Evolutionary conservation across 352 stramenopile genomes (phyloP), one percentile per base, ranked within the genome.

Genomic region (Phytophthora uliginosa): DNA sequence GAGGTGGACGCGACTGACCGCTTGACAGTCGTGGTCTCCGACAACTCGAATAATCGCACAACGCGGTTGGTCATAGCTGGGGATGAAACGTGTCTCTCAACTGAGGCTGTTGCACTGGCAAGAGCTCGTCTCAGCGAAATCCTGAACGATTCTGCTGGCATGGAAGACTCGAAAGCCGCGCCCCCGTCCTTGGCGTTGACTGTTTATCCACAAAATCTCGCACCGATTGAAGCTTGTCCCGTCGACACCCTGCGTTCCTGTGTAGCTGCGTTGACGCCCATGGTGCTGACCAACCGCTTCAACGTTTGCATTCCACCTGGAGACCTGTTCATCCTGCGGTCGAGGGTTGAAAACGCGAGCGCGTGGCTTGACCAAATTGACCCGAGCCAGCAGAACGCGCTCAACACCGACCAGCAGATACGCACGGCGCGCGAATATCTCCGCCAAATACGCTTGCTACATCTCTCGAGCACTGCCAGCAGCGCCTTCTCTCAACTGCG

Each of bases 61-160:
- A 71, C 68, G 15, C 59, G 63, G 18, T 33, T 69, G 54, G 31
- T 54, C 18, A 15, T 83, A 28, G 22, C 17, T 48, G 73, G 54
- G 3, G 76, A 85, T 40, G 73, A 79, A 61, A 82, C 69, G 24
- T 70, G 66, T 33, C 61, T 81, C 26, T 75, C 63, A n/a, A 48
- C 45, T 20, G 59, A 73, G n/a, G 69, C 65, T 18, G 59, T 82
- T 18, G 48, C 69, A 13, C 73, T 81, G 20, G 71, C 66, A 17
- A 71, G 73, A 34, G 59, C 63, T 17, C 54, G 54, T 4, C 40
- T 83, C 12, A 36, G 28, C 7, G 53, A 72, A 20, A 8, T 52
- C 13, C 18, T 53, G 8, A 33, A 50, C 4, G 51, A 50, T 50
- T 18, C 36, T 2, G 33, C 51, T 26, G 59, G n/a, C 9, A 17